Evolutionary conservation across 148 eudicot species (phyloP).

Genomic region (Pouteria glomerata): DNA sequence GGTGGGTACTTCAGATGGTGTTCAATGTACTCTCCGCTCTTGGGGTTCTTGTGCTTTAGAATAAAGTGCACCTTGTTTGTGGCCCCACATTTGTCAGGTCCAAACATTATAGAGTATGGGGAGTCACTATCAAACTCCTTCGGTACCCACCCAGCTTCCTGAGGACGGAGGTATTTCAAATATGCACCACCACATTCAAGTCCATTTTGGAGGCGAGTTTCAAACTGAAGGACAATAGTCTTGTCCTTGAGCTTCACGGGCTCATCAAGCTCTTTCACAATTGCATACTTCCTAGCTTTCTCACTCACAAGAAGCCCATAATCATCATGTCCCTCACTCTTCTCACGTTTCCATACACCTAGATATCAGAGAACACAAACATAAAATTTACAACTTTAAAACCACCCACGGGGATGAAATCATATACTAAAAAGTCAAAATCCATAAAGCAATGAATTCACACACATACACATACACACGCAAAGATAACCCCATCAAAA

Average conservation of each 20-base stretch:
- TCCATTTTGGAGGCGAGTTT: slow-evolving; percentile 80
- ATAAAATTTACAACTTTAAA: neutral
- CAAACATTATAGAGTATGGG: slow-evolving; percentile 86
- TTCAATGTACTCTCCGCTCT: slow-evolving; percentile 74
- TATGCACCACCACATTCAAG: slow-evolving; percentile 92
- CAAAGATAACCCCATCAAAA: neutral
- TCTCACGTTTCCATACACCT: slow-evolving; percentile 89
- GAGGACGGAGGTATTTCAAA: slow-evolving; percentile 81
- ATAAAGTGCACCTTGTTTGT: slow-evolving; percentile 99
- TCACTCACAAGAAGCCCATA: slow-evolving; percentile 92
- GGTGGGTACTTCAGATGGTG: slow-evolving; percentile 92
- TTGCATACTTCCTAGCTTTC: slow-evolving; percentile 84
- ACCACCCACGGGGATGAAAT: neutral
- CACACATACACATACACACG: neutral
- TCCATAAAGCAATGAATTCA: neutral
- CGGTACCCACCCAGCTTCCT: slow-evolving; percentile 75
- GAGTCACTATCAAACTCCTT: slow-evolving; percentile 75
- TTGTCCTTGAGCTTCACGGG: slow-evolving; percentile 60
- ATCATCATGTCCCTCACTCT: slow-evolving; percentile 96
- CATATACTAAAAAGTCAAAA: neutral
- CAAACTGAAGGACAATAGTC: slow-evolving; percentile 74
- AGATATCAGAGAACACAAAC: slow-evolving; percentile 3
- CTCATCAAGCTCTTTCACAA: slow-evolving; percentile 79
- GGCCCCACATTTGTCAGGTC: slow-evolving; percentile 89
- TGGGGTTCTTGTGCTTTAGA: slow-evolving; percentile 87